These are phyloP conservation scores for Aspergillus costaricaensis DNA, from an alignment of 2,329 filamentous ascomycete genomes.

Conservation along the genomic window DNA sequence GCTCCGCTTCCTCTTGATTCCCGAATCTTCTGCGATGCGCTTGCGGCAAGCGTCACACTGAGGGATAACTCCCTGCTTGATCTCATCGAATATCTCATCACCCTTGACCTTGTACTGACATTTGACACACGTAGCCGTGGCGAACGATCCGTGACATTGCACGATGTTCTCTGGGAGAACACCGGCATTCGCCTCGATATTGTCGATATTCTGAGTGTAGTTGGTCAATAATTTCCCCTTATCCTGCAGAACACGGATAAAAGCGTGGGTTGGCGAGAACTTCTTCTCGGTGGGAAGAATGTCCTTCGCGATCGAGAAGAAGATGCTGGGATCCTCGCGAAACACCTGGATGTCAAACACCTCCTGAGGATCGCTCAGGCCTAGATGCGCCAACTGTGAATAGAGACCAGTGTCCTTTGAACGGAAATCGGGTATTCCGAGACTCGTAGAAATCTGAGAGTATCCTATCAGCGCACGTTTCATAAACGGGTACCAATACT, in stretches of 20 bases:
- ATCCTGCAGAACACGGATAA: constrained; percentile 85
- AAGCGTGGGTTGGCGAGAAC: constrained; percentile 90
- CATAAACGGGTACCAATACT: not conserved
- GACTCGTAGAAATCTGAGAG: constrained; percentile 77
- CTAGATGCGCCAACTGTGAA: constrained; percentile 76
- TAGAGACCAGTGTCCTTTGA: constrained; percentile 93
- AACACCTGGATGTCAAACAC: constrained; percentile 93
- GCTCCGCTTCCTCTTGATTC: constrained; percentile 56
- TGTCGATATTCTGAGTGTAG: constrained; percentile 99
- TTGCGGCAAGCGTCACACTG: constrained; percentile 72
- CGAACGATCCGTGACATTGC: constrained; percentile 96
- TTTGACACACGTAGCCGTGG: constrained; percentile 83
- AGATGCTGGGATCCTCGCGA: constrained; percentile 79
- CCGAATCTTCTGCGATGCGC: constrained; percentile 48
- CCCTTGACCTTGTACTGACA: constrained; percentile 75
- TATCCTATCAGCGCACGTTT: constrained; percentile 6
- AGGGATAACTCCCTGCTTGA: constrained; percentile 74
- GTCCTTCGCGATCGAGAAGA: constrained; percentile 88
- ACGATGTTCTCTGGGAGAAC: constrained; percentile 79
- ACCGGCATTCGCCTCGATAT: constrained; percentile 84
- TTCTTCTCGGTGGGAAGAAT: constrained; percentile 79
- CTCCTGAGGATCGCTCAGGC: constrained; percentile 82
- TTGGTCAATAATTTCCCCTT: constrained; percentile 90
- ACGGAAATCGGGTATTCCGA: constrained; percentile 95
- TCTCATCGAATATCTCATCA: constrained; percentile 75